phyloP scores from a whole-genome alignment of 352 stramenopile genomes.

The Phytophthora pistaciae region DNA sequence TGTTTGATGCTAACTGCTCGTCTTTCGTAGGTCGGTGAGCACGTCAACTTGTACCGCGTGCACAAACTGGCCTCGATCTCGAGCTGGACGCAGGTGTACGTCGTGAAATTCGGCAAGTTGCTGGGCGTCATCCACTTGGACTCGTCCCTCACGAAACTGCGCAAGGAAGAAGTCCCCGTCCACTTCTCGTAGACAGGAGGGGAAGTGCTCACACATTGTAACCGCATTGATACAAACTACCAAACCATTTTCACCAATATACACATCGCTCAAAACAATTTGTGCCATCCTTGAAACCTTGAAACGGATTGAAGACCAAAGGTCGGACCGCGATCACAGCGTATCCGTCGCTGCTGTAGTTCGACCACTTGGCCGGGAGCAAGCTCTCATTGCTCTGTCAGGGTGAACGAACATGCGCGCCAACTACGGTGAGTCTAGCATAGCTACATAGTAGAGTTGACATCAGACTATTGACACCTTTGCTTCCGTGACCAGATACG shows the following conservation, averaged over 20 bases:
- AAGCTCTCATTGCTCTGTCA: background rate
- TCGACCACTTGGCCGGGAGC: background rate
- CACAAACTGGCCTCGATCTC: conserved; percentile 84
- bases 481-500: conserved; percentile 57
- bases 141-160: conserved; percentile 61
- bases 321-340: background rate
- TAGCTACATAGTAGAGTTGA: background rate
- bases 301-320: conserved; percentile 1
- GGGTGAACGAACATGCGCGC: conserved; percentile 12
- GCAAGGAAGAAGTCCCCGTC: conserved; percentile 57
- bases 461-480: background rate
- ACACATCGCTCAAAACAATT: background rate
- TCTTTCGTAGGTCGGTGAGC: conserved; percentile 56
- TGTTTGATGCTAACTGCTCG: background rate
- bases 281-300: conserved; percentile 1
- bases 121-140: conserved; percentile 78
- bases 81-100: conserved; percentile 88
- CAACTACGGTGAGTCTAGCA: conserved; percentile 26
- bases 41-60: conserved; percentile 75
- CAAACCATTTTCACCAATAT: background rate
- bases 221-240: background rate
- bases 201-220: background rate
- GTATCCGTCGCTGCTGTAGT: background rate
- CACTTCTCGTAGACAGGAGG: conserved; percentile 20
- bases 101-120: conserved; percentile 75